These are phyloP conservation scores for Picea sitchensis DNA, from an alignment of 75 land plant genomes.

Conservation along the genomic window DNA sequence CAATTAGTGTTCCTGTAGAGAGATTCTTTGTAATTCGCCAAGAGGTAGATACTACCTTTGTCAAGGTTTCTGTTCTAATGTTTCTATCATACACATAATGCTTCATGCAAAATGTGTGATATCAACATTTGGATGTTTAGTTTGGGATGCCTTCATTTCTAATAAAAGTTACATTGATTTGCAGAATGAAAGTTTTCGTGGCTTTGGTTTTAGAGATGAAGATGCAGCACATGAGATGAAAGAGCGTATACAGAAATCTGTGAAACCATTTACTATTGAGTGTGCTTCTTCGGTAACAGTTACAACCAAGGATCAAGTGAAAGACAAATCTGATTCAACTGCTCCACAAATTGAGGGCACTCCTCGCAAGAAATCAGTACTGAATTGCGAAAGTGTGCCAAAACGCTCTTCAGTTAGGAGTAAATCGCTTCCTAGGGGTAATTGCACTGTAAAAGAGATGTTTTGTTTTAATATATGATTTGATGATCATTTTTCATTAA, in stretches of 20 bases:
- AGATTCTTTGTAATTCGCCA: slow-evolving; percentile 43
- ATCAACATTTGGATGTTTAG: too few species aligned
- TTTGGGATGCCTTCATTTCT: background rate
- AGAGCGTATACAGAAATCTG: slow-evolving; percentile 22
- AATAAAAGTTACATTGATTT: background rate
- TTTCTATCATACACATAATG: too few species aligned
- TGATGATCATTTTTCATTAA: background rate
- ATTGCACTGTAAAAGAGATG: background rate
- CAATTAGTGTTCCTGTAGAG: slow-evolving; percentile 20
- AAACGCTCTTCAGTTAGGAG: slow-evolving; percentile 19
- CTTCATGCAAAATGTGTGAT: too few species aligned
- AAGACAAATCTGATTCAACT: background rate
- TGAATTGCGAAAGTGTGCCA: slow-evolving; percentile 23
- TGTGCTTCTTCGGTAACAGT: background rate
- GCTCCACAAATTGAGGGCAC: background rate
- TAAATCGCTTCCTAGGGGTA: background rate
- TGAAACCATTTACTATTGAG: slow-evolving; percentile 23
- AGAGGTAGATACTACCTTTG: slow-evolving; percentile 17
- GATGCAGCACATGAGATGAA: slow-evolving; percentile 33
- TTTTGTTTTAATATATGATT: background rate
- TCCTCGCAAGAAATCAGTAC: background rate
- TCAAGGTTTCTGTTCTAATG: background rate
- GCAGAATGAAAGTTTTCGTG: slow-evolving; percentile 42
- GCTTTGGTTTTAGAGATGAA: slow-evolving; percentile 37
- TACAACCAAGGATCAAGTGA: background rate